Conservation (phyloP, 1,284 basidiomycete species). For the Ganoderma meredithae region DNA sequence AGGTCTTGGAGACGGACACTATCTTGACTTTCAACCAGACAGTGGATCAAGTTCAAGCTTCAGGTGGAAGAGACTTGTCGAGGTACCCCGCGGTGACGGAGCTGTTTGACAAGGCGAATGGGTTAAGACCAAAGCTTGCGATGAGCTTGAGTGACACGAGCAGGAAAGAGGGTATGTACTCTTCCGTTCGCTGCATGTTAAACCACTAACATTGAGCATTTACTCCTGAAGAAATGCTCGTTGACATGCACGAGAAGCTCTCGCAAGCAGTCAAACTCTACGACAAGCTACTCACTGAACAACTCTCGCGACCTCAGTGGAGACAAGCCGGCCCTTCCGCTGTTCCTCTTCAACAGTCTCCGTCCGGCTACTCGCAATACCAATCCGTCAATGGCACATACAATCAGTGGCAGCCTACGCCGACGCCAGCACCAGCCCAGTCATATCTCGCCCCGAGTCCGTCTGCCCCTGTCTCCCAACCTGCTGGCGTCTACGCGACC, state of each 20-base stretch:
- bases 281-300: constrained; percentile 87
- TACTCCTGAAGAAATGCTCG: constrained; percentile 70
- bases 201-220: neutral
- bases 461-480: constrained; percentile 23
- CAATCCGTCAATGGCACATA: constrained; percentile 37
- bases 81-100: constrained; percentile 85
- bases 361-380: constrained; percentile 38
- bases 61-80: constrained; percentile 80
- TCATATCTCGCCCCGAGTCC: constrained; percentile 30
- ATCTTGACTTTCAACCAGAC: constrained; percentile 92
- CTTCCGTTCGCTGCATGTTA: constrained; percentile 4
- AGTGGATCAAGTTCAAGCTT: constrained; percentile 82
- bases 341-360: constrained; percentile 32
- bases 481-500: constrained; percentile 26
- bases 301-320: constrained; percentile 78
- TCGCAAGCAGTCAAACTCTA: constrained; percentile 92
- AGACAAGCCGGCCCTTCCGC: constrained; percentile 46
- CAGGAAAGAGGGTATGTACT: constrained; percentile 75
- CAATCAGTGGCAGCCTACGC: constrained; percentile 39
- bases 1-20: constrained; percentile 81
- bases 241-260: constrained; percentile 94
- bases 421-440: constrained; percentile 22
- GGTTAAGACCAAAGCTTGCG: constrained; percentile 83
- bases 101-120: constrained; percentile 85
- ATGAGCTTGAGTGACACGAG: constrained; percentile 87